Percentiles rank a stretch among this genome's conserved stretches.
Evolutionary conservation across 148 eudicot species (phyloP).

Genomic region (Bassia scoparia): DNA sequence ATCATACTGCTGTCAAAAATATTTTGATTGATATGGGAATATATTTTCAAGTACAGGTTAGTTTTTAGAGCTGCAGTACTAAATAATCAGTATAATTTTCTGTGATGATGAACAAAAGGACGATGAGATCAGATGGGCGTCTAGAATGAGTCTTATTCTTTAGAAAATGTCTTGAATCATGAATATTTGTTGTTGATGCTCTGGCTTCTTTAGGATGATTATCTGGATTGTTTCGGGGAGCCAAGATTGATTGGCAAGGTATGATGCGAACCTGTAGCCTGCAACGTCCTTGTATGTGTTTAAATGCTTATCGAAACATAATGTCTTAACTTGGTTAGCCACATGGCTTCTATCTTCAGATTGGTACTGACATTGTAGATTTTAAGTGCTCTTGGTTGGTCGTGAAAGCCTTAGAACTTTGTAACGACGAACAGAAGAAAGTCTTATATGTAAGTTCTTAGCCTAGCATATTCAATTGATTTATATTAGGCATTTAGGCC

Average conservation of each 20-base stretch:
- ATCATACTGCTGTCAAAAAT: constrained; percentile 54
- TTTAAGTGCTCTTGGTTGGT: constrained; percentile 91
- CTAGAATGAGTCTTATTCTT: neutral
- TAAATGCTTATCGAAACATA: neutral
- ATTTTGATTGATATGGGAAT: constrained; percentile 63
- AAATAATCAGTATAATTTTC: neutral
- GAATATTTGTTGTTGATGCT: constrained; percentile 7
- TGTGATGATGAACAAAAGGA: neutral
- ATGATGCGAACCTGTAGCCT: constrained; percentile 8
- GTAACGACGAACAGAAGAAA: constrained; percentile 73
- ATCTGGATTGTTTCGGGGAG: constrained; percentile 69
- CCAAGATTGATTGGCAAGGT: constrained; percentile 75
- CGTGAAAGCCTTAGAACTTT: constrained; percentile 68
- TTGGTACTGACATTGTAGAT: constrained; percentile 85
- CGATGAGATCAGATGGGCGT: neutral
- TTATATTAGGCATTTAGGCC: too few relatives aligned
- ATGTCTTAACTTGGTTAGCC: constrained; percentile 14
- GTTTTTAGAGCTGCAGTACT: constrained; percentile 13
- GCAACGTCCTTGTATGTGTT: neutral
- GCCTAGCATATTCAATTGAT: too few relatives aligned
- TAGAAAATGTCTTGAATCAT: neutral
- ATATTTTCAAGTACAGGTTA: constrained; percentile 73
- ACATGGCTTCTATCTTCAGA: constrained; percentile 37
- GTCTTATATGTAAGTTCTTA: constrained; percentile 45
- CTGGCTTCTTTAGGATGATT: constrained; percentile 53